Evolutionary conservation across 139 green algal genomes (phyloP), one percentile per base, ranked within the genome.

Genomic region (Bryopsis sp.): DNA sequence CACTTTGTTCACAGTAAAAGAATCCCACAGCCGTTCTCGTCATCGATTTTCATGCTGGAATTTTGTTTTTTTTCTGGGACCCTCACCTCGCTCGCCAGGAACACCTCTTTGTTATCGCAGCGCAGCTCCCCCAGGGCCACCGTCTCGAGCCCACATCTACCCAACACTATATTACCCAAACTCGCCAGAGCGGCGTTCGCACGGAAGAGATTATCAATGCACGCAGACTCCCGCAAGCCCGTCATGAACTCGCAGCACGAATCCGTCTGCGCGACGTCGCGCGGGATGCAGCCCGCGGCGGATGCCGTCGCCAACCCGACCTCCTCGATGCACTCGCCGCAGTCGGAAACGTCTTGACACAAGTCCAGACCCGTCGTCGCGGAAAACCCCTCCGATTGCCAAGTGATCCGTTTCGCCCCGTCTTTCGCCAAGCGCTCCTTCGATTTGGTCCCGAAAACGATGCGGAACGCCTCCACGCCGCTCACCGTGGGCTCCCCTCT

Each of bases 371-470:
- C 59, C 29, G 5, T 31, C 48, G 5, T 26, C 29, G 11, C 33
- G 19, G 8, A 15, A 11, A 50, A 11, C 29, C 39, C 59, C 24
- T 5, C 24, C 32, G 28, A 11, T 5, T 47, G 5, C 59, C 59
- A 67, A 47, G 24, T 43, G 31, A 67, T 39, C 24, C 39, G n/a
- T 29, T 43, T 11, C 59, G 39, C 5, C 6, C 59, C 59, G 7
- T 67, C 59, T 5, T 47, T 67, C 32, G 15, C 6, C 24, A 67
- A 29, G 26, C 59, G 15, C 31, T 67, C 7, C 15, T 26, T 26
- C n/a, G 59, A 47, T 24, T 67, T 67, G 6, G 59, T 31, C 31
- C 59, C 59, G 59, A 67, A 67, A 15, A 31, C 59, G 7, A 67
- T 24, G 7, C 32, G 32, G 6, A 67, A 24, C 5, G 59, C 59